These are phyloP conservation scores for Aquanectria penicillioides DNA, from an alignment of 2,329 filamentous ascomycete genomes.

Conservation along the genomic window DNA sequence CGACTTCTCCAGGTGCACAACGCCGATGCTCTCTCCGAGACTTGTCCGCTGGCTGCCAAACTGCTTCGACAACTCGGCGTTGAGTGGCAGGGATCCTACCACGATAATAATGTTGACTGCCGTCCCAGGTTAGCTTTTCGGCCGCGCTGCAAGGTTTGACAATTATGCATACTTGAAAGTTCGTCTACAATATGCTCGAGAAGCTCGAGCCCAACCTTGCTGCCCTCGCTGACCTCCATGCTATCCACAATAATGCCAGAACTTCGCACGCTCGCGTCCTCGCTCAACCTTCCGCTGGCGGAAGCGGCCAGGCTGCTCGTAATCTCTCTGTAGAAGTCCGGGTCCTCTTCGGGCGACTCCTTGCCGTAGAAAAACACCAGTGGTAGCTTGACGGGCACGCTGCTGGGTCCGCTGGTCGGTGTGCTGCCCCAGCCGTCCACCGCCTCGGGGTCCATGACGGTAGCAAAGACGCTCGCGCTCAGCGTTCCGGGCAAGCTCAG, in stretches of 20 bases:
- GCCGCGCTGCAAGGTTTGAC: not conserved
- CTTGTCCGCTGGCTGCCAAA: slow-evolving; percentile 68
- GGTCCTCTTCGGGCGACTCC: slow-evolving; percentile 76
- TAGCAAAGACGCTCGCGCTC: slow-evolving; percentile 86
- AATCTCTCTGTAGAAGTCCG: slow-evolving; percentile 77
- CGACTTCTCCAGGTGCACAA: slow-evolving; percentile 85
- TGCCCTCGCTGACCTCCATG: slow-evolving; percentile 73
- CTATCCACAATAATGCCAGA: slow-evolving; percentile 90
- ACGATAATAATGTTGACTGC: slow-evolving; percentile 84
- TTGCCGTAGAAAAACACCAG: slow-evolving; percentile 90
- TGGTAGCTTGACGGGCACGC: slow-evolving; percentile 90
- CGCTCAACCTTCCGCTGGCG: slow-evolving; percentile 79
- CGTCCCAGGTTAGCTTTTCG: slow-evolving; percentile 52
- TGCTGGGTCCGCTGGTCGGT: slow-evolving; percentile 88
- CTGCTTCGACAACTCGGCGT: slow-evolving; percentile 77
- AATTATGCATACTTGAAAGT: slow-evolving; percentile 55
- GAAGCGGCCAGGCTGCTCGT: slow-evolving; percentile 81
- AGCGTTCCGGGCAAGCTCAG: slow-evolving; percentile 82
- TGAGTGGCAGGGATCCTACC: slow-evolving; percentile 80
- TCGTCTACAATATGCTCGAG: slow-evolving; percentile 78
- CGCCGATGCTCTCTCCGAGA: slow-evolving; percentile 74
- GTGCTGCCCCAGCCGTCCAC: slow-evolving; percentile 90
- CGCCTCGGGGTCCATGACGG: slow-evolving; percentile 81
- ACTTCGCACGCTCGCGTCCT: slow-evolving; percentile 75
- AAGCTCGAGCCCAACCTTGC: slow-evolving; percentile 76